Evolutionary conservation across 768 basidiomycete species (phyloP), one percentile per base, ranked within the genome.

Genomic region (Suillus tomentosus): DNA sequence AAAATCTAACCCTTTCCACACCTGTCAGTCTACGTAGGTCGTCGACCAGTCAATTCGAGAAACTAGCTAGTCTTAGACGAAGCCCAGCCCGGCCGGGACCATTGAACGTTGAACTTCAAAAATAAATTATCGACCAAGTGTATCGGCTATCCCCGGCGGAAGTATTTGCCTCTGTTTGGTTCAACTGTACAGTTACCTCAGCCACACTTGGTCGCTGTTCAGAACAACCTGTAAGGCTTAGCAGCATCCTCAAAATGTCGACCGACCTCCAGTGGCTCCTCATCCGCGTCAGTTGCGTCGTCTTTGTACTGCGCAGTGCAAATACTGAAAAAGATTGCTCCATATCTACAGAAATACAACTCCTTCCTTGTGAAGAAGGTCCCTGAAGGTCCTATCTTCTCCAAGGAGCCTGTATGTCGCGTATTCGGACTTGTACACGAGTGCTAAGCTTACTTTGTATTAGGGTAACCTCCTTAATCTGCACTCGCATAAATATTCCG

Each of bases 241-340:
- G 57, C 57, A 58, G 57, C 40, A 58, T 58, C 57, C 62, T 65
- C 80, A 86, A 79, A 75, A 94, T 94, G 92, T 93, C 92, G 73
- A 75, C 81, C 82, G 94, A 96, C 78, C 92, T 96, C 78, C 86
- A 95, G 82, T 96, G 95, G 95, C 89, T 95, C 76, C 89, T 96
- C 66, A 79, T 93, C 77, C 92, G 92, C 74, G 92, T 93, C 73
- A 74, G 90, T 87, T 53, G 60, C 11, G 40, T 45, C 4, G n/a
- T 64, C 7, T 27, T 42, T 9, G 15, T 9, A 48, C 7, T 15
- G 34, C 27, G 31, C 47, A 6, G n/a, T 65, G 2, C 3, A 27
- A 3, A 7, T 11, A 0, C 40, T 70, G 43, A 70, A 45, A 22
- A 64, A 7, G 43, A 14, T 31, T 31, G 9, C 34, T 62, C 9